These are phyloP conservation scores for Melastoma candidum DNA, from an alignment of 441 rosid genomes.

Conservation along the genomic window DNA sequence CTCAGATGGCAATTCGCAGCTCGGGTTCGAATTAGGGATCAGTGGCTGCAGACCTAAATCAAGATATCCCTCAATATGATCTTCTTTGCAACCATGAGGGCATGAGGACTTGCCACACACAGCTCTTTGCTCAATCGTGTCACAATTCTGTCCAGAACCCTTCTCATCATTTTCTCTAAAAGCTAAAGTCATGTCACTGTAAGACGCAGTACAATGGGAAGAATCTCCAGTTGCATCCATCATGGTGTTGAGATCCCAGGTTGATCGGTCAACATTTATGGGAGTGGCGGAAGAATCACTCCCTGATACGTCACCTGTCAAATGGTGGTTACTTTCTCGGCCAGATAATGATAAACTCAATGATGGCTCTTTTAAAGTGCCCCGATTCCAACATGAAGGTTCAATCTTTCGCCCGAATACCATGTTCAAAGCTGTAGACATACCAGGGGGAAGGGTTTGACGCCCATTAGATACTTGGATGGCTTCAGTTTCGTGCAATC, in stretches of 20 bases:
- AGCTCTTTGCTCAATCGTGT: conserved; percentile 17
- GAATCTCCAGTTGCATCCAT: conserved; percentile 77
- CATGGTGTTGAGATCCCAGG: conserved; percentile 83
- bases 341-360: too few relatives aligned
- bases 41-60: conserved; percentile 44
- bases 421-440: too few relatives aligned
- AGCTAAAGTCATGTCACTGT: conserved; percentile 14
- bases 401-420: too few relatives aligned
- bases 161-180: conserved; percentile 20
- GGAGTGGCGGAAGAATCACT: conserved; percentile 18
- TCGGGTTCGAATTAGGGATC: conserved; percentile 14
- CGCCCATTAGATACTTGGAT: too few relatives aligned
- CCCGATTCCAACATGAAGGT: too few relatives aligned
- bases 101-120: conserved; percentile 13
- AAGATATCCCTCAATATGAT: conserved; percentile 36
- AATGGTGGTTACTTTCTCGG: too few relatives aligned
- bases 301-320: conserved; percentile 2
- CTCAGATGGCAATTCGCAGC: conserved; percentile 25
- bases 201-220: conserved; percentile 20
- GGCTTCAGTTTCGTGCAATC: too few relatives aligned
- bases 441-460: too few relatives aligned
- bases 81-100: conserved; percentile 16
- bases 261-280: conserved; percentile 34
- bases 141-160: conserved; percentile 20
- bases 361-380: too few relatives aligned